Evolutionary conservation across 2,329 filamentous ascomycete genomes (phyloP), one percentile per base, ranked within the genome.

Genomic region (Fusarium tuaranense): DNA sequence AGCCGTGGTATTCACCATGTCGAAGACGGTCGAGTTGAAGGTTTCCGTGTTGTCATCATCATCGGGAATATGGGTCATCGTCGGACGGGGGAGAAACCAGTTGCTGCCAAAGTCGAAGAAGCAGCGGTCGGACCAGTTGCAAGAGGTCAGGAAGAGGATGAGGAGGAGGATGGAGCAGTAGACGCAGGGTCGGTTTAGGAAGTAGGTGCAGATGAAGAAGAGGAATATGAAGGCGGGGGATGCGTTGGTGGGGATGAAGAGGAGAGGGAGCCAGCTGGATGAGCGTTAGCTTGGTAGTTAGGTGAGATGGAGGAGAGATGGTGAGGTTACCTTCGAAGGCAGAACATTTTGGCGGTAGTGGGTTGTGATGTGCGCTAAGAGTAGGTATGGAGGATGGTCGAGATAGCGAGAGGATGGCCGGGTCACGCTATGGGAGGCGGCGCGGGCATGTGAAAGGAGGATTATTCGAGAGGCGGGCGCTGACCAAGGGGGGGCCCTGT

Each of bases 151-250:
- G 87, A 98, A 97, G 78, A 99, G 94, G 78, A 98, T 95, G 75
- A 98, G 90, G 59, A 99, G 94, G 64, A 99, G 93, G 72, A 98
- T 92, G 71, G 95, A 98, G 90, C 97, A 99, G 89, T 99, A 99
- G 78, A 98, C 93, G 87, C 97, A 99, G 64, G 97, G 97, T 65
- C 96, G 92, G 86, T 98, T 97, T 79, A 99, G 92, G 85, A 97
- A 94, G 88, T 98, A 98, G 75, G 95, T 98, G 83, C 95, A 95
- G 75, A 95, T 89, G 86, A 99, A 93, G 88, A 97, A 95, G 84
- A 95, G 90, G 85, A 96, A 91, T 82, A 97, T 94, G 86, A 96
- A 95, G 80, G 94, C 89, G 30, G 94, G 94, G 68, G 93, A 95
- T 77, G 94, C 93, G 82, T 95, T 95, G 69, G 94, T 94, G 63